phyloP scores from a whole-genome alignment of 129 eudicot genomes.

The Chrysanthemum makinoi region DNA sequence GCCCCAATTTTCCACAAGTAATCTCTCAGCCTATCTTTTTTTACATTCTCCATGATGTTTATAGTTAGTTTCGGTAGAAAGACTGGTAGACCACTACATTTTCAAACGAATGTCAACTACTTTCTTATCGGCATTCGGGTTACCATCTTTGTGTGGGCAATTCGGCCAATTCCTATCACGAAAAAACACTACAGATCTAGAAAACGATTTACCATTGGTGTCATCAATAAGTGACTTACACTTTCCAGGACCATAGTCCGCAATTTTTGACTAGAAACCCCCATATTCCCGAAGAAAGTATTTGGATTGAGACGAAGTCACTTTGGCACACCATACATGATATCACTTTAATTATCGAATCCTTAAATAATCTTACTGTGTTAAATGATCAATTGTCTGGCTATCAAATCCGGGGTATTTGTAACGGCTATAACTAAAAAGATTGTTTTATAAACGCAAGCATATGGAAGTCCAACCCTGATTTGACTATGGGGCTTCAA shows the following conservation, averaged over 20 bases:
- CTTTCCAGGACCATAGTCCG: slow-evolving; percentile 30
- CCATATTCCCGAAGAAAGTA: slow-evolving; percentile 56
- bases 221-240: slow-evolving; percentile 37
- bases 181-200: slow-evolving; percentile 59
- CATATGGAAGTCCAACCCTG: too few relatives aligned
- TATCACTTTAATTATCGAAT: too few relatives aligned
- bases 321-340: too few relatives aligned
- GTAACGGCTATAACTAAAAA: too few relatives aligned
- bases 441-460: too few relatives aligned
- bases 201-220: slow-evolving; percentile 37
- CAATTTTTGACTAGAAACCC: slow-evolving; percentile 49
- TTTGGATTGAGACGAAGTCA: too few relatives aligned
- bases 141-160: slow-evolving; percentile 22
- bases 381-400: too few relatives aligned
- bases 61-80: slow-evolving; percentile 29
- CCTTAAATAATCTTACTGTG: too few relatives aligned
- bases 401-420: too few relatives aligned
- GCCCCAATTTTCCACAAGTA: slow-evolving; percentile 26
- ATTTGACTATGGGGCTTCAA: too few relatives aligned
- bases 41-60: slow-evolving; percentile 25
- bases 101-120: slow-evolving; percentile 83
- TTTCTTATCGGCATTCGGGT: slow-evolving; percentile 29
- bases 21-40: slow-evolving; percentile 15
- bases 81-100: slow-evolving; percentile 71
- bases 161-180: slow-evolving; percentile 65